Percentiles rank a stretch among this genome's conserved stretches.
phyloP scores from a whole-genome alignment of 495 filamentous ascomycete genomes.

The Aspergillus incahuasiensis region DNA sequence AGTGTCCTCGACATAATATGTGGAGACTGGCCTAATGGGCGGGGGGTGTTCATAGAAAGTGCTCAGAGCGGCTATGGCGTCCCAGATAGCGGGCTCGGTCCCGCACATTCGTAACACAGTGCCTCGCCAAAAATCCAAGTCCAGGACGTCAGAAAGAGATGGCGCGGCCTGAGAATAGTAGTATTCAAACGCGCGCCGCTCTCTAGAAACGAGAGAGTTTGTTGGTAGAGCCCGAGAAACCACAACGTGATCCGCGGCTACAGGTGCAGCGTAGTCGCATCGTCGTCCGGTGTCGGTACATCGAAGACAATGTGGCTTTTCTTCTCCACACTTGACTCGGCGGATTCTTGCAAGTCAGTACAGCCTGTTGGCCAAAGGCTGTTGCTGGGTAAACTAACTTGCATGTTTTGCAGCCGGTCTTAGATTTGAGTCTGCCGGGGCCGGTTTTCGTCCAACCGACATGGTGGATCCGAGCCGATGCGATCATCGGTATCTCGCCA shows the following conservation, averaged over 20 bases:
- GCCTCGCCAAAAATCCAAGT: slow-evolving; percentile 49
- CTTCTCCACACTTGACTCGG: slow-evolving; percentile 65
- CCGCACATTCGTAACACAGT: slow-evolving; percentile 51
- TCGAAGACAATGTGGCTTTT: slow-evolving; percentile 52
- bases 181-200: slow-evolving; percentile 22
- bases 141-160: slow-evolving; percentile 42
- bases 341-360: slow-evolving; percentile 41
- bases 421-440: background rate
- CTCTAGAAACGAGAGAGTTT: too few relatives aligned
- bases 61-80: slow-evolving; percentile 49
- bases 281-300: slow-evolving; percentile 47
- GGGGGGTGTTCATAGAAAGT: slow-evolving; percentile 41
- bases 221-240: too few relatives aligned
- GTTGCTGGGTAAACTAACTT: background rate
- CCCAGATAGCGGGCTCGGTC: slow-evolving; percentile 49
- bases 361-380: background rate
- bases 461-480: too few relatives aligned
- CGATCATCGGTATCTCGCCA: too few relatives aligned
- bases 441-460: too few relatives aligned
- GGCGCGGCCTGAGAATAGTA: slow-evolving; percentile 46
- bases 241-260: too few relatives aligned
- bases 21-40: background rate
- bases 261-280: too few relatives aligned
- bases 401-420: slow-evolving; percentile 4
- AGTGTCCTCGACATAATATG: slow-evolving; percentile 4